Conservation (phyloP, 2,329 filamentous ascomycete genomes). For the Chlorencoelia australis region DNA sequence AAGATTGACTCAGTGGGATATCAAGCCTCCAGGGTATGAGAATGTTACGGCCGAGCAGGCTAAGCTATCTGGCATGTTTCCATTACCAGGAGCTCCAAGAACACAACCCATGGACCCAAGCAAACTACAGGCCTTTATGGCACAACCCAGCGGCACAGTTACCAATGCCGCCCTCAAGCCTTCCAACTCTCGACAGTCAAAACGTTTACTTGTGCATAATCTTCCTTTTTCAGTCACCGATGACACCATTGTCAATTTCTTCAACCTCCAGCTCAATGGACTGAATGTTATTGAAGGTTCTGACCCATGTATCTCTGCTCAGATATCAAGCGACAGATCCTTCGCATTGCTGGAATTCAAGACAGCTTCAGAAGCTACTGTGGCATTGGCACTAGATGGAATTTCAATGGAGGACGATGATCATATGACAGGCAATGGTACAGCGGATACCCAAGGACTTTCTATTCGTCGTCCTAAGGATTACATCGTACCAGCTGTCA, state of each 20-base stretch:
- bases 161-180: conserved; percentile 73
- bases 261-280: conserved; percentile 95
- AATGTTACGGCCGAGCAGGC: conserved; percentile 97
- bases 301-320: conserved; percentile 77
- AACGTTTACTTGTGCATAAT: conserved; percentile 82
- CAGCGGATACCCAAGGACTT: conserved; percentile 46
- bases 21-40: conserved; percentile 96
- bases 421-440: conserved; percentile 38
- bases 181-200: conserved; percentile 86
- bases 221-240: conserved; percentile 64
- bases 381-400: conserved; percentile 82
- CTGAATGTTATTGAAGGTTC: conserved; percentile 77
- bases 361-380: conserved; percentile 75
- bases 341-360: conserved; percentile 93
- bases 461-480: conserved; percentile 85
- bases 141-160: conserved; percentile 64
- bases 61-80: conserved; percentile 98
- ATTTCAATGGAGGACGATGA: conserved; percentile 75
- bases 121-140: conserved; percentile 92
- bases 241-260: conserved; percentile 70
- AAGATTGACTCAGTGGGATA: conserved; percentile 96
- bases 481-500: conserved; percentile 81
- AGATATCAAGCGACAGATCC: conserved; percentile 66
- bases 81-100: conserved; percentile 85
- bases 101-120: conserved; percentile 93